These are phyloP conservation scores for Leucocoprinus leucothites DNA, from an alignment of 768 basidiomycete genomes.

Conservation along the genomic window DNA sequence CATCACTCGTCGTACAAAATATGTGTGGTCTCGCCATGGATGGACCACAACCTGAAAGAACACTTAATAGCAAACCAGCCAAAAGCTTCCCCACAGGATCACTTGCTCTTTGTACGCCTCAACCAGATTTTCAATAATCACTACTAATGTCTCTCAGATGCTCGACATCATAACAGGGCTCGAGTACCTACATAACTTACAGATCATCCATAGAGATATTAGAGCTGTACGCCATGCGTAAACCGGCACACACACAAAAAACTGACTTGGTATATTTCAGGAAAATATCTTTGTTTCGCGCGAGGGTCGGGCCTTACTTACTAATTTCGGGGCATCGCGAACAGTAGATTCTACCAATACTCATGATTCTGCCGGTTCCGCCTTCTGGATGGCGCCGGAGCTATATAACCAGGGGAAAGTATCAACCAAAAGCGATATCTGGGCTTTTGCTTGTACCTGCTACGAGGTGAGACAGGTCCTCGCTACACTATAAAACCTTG, in stretches of 20 bases:
- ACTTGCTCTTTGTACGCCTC: slow-evolving; percentile 11
- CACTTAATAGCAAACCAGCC: slow-evolving; percentile 14
- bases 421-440: background rate
- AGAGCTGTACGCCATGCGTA: background rate
- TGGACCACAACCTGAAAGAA: slow-evolving; percentile 16
- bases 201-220: background rate
- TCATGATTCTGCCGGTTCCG: background rate
- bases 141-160: background rate
- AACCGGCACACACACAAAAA: background rate
- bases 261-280: background rate
- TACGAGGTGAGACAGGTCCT: slow-evolving; percentile 1
- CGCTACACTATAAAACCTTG: too few relatives aligned
- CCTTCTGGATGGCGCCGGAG: background rate
- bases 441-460: background rate
- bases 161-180: background rate
- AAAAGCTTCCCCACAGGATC: slow-evolving; percentile 4
- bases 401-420: background rate
- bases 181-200: background rate
- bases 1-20: too few relatives aligned
- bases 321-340: background rate
- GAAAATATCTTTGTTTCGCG: background rate
- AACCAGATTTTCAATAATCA: too few relatives aligned
- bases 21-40: slow-evolving; percentile 21
- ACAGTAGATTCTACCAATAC: background rate
- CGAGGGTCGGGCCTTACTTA: background rate